These are phyloP conservation scores for Epichloe glyceriae DNA, from an alignment of 2,329 filamentous ascomycete species.

Conservation along the genomic window DNA sequence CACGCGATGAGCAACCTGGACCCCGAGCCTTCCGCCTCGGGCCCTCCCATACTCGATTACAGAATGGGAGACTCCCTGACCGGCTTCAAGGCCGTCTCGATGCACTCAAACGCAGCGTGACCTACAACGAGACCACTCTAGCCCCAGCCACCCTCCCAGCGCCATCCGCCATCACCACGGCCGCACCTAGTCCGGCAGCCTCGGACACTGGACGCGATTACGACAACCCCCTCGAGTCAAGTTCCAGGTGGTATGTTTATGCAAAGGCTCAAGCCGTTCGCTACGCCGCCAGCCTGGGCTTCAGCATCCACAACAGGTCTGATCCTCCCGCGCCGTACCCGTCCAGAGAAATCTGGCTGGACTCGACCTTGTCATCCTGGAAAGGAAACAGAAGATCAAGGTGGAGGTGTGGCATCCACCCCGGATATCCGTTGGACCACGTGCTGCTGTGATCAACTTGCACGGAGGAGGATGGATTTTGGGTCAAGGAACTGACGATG, in stretches of 20 bases:
- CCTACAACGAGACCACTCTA: conserved; percentile 1
- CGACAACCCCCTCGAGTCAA: conserved; percentile 29
- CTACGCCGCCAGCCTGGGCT: conserved; percentile 30
- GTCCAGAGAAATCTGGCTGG: conserved; percentile 26
- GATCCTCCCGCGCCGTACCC: conserved; percentile 26
- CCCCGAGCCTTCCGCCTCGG: background rate
- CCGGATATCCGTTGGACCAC: conserved; percentile 20
- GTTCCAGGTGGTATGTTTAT: conserved; percentile 29
- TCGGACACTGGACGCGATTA: conserved; percentile 24
- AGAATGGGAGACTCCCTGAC: background rate
- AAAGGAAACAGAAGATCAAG: conserved; percentile 26
- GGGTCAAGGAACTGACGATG: conserved; percentile 49
- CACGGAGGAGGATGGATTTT: conserved; percentile 57
- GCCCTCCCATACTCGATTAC: background rate
- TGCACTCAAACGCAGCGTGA: conserved; percentile 6
- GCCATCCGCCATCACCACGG: conserved; percentile 11
- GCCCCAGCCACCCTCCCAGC: conserved; percentile 1
- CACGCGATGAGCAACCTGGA: background rate
- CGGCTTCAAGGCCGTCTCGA: conserved; percentile 4
- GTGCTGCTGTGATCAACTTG: conserved; percentile 49
- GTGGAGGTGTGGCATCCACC: conserved; percentile 34
- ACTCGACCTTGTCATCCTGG: conserved; percentile 27
- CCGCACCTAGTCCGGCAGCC: conserved; percentile 17
- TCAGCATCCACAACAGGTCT: conserved; percentile 28
- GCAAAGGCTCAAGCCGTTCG: conserved; percentile 31